phyloP scores from a whole-genome alignment of 2,329 filamentous ascomycete genomes.

The Geosmithia putterillii region DNA sequence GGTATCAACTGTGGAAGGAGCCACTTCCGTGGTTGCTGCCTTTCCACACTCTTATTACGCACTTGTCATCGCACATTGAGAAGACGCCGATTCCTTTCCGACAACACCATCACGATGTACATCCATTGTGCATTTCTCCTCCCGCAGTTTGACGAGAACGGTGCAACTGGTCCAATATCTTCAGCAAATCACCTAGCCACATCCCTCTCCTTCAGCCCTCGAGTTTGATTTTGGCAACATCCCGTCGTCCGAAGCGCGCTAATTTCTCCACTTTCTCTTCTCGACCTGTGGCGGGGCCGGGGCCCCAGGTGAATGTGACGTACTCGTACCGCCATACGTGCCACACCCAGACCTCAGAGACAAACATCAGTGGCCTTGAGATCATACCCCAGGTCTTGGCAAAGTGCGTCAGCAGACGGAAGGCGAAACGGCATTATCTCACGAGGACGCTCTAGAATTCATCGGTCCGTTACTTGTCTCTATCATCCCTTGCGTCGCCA shows the following conservation, averaged over 20 bases:
- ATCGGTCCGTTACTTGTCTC: no score
- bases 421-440: background rate
- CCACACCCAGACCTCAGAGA: background rate
- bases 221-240: background rate
- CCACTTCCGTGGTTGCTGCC: no score
- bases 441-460: no score
- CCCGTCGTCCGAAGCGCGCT: constrained; percentile 1
- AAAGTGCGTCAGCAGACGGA: background rate
- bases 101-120: no score
- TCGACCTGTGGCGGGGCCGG: background rate
- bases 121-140: no score
- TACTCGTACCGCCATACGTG: background rate
- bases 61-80: no score
- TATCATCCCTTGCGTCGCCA: background rate
- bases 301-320: background rate
- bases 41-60: no score
- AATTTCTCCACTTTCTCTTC: background rate
- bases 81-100: no score
- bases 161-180: background rate
- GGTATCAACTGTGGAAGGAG: no score
- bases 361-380: background rate
- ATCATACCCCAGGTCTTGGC: background rate
- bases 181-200: background rate
- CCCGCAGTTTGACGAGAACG: background rate
- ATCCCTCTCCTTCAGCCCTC: background rate